Base-by-base conservation (phyloP, 192 early-diverging fungal species). In the Radiomyces spectabilis region DNA sequence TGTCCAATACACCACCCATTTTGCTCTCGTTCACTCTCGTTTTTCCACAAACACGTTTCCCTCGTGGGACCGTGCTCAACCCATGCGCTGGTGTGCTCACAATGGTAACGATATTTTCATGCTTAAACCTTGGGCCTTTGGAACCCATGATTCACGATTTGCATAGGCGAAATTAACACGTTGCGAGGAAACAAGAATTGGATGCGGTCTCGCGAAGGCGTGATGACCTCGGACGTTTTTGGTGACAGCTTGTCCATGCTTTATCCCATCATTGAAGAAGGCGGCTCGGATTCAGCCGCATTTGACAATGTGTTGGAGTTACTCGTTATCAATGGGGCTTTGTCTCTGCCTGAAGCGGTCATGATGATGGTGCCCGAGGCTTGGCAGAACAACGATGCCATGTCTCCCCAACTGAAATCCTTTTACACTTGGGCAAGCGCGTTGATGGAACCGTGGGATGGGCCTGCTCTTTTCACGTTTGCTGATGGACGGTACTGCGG, bases 21-120 rank as follows among this genome's bases (percentile, higher is more conserved):
- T 99, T 85, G 88, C 90, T 8, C 77, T 99, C 46, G 96, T 99
- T 33, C 96, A 99, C 77, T 97, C 94, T 40, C 85, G 96, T 49
- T 99, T 99, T 83, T 96, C 93, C 33, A 99, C 96, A 26, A 99
- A 99, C 76, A 99, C 96, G 12, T 99, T 99, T 78, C 96, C 96
- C 6, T 89, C 86, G 7, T 99, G 96, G 96, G 96, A 99, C 73
- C 85, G 96, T 61, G 94, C 96, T 41, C 96, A 99, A 73, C 96
- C 96, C 26, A 94, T 99, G 89, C 76, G 92, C 65, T 92, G 89
- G 91, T 88, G 88, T 57, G 96, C 94, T 41, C 96, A 99, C 83
- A 99, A 99, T 68, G 95, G 93, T 92, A 74, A 35, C 5, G 13
- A 35, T 35, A 8, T 13, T n/a, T n/a, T n/a, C n/a, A n/a, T n/a